Evolutionary conservation across 345 rosid species (phyloP).

Genomic region (Brassica napus): DNA sequence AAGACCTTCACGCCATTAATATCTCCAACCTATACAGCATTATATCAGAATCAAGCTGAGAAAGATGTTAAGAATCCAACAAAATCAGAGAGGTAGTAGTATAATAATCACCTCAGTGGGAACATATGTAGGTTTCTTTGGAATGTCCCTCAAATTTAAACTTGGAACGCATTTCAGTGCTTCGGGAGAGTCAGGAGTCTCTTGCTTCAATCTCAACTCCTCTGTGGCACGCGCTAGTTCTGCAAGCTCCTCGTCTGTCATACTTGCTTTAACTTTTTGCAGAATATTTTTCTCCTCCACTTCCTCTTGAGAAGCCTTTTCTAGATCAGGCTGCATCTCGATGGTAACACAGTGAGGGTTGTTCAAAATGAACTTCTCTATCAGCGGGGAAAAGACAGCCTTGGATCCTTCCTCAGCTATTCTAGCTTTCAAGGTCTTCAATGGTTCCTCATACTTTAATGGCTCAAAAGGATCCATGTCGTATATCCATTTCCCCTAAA

Average conservation of each 20-base stretch:
- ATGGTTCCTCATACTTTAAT: conserved; percentile 65
- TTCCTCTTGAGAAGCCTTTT: conserved; percentile 80
- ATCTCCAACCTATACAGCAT: conserved; percentile 62
- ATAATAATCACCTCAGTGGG: conserved; percentile 65
- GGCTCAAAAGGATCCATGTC: conserved; percentile 98
- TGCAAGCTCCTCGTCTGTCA: conserved; percentile 92
- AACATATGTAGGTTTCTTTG: conserved; percentile 73
- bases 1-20: conserved; percentile 84
- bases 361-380: conserved; percentile 78
- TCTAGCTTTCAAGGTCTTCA: conserved; percentile 71
- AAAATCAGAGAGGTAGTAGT: conserved; percentile 34
- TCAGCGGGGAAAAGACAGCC: conserved; percentile 91
- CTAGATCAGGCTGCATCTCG: conserved; percentile 97
- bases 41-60: conserved; percentile 5
- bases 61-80: conserved; percentile 24
- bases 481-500: conserved; percentile 95
- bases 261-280: conserved; percentile 66
- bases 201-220: conserved; percentile 82
- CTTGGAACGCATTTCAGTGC: conserved; percentile 81
- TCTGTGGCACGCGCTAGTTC: conserved; percentile 87
- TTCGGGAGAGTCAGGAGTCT: conserved; percentile 95
- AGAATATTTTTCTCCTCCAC: conserved; percentile 71
- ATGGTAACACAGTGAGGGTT: conserved; percentile 86
- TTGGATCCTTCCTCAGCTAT: conserved; percentile 84
- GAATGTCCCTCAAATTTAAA: conserved; percentile 73